Evolutionary conservation across 208 protist genomes (phyloP), one percentile per base, ranked within the genome.

Genomic region (Porcisia deanei): DNA sequence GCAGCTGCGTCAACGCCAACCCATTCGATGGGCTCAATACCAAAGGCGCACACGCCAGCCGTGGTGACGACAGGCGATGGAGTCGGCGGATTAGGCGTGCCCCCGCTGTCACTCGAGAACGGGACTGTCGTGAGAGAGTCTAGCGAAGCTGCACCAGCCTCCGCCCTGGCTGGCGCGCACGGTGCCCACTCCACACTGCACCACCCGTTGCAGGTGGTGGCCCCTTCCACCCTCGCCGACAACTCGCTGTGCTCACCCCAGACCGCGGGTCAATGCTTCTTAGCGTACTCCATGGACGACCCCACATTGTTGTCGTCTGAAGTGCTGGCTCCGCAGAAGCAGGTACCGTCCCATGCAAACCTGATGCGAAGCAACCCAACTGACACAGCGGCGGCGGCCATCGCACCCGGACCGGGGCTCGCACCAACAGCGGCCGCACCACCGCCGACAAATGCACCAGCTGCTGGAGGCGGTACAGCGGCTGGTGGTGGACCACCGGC

Each of bases 21-120:
- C 20, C 77, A 77, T 43, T 81, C 66, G 22, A 52, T 49, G 12
- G 49, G 63, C 8, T 43, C 77, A 49, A 73, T 65, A 8, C 71
- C 71, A 16, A 57, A 67, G 16, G 41, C 45, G 22, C 30, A 25
- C 12, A 57, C 45, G 14, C 6, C 22, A 30, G 30, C 30, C 30
- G 30, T 30, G 30, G 30, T 30, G 30, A 30, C 30, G 30, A 30
- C 30, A 30, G 30, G 47, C 47, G 47, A 52, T 52, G 47, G 47
- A 52, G 30, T 30, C 30, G 30, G 30, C 30, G 30, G 30, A 30
- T 30, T 30, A 30, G 30, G 30, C 30, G 30, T 30, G 30, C 30
- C 30, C 30, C 30, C 30, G 30, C 30, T 30, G 41, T 41, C 67
- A 10, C 58, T 53, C 41, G 71, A 53, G 14, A 59, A 64, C 6